Base-by-base conservation (phyloP, 768 basidiomycete genomes). In the Suillus spraguei region DNA sequence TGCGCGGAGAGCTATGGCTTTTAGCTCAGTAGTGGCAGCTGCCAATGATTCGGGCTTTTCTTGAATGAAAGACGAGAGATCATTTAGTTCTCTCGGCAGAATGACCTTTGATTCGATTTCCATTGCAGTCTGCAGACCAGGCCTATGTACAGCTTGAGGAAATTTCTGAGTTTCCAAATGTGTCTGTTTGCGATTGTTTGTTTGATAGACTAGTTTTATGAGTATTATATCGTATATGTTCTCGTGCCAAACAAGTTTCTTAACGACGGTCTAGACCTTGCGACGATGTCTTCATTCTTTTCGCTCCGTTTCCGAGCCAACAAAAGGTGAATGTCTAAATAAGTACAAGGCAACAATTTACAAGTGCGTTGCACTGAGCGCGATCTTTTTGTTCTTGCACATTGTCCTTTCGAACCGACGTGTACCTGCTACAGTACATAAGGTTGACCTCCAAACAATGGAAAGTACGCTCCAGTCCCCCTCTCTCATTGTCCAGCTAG, bases 1-100 rank as follows among this genome's bases (percentile, higher is more conserved):
- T n/a, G 91, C 90, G 60, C 78, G 73, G 33, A 94, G 77, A 20
- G 91, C 87, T 58, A 85, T 82, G 60, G 75, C 71, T 49, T 82
- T 82, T 35, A 92, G 79, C 47, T 83, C 83, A 53, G 76, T 67
- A 72, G 78, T 85, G 52, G 87, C 85, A 11, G 74, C 70, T n/a
- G 84, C 83, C 64, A 93, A 76, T 9, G 76, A 77, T 71, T 90
- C 85, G 32, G 84, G 81, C 36, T 78, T 77, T 44, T 80, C 77
- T 39, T 86, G 86, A 13, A 92, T 74, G 38, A 88, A 71, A n/a
- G 74, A 72, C 24, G 88, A 83, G 47, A 92, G 80, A 52, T 68
- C 69, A 47, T 74, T 74, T 35, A 91, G 78, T 62, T 84, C 79
- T 17, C 76, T 67, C 17, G 80, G 80, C n/a, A 80, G 65, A 28